phyloP scores from a whole-genome alignment of 176 grass and related monocot species.

The Poa pratensis region DNA sequence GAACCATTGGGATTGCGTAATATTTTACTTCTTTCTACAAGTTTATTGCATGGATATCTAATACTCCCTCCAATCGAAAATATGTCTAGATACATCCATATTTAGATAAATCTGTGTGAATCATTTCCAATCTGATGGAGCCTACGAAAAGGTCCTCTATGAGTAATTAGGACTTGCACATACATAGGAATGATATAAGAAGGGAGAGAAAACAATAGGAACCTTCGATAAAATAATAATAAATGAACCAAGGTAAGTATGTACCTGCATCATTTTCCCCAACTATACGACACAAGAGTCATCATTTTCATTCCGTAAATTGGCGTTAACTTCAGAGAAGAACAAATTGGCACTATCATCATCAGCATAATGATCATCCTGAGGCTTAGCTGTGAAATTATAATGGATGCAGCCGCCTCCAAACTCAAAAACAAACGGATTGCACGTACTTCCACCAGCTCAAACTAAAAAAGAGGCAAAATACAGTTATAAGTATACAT shows the following conservation, averaged over 20 bases:
- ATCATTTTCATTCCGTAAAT: constrained; percentile 3
- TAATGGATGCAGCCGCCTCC: constrained; percentile 4
- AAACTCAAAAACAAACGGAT: constrained; percentile 32
- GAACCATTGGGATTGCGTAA: too few species aligned
- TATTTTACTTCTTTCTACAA: too few species aligned
- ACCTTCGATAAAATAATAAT: not conserved
- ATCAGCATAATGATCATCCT: not conserved
- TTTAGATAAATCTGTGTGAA: too few species aligned
- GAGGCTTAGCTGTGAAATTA: constrained; percentile 32
- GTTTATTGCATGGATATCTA: not conserved
- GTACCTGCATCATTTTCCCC: constrained; percentile 29
- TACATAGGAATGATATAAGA: too few species aligned
- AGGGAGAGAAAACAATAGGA: too few species aligned
- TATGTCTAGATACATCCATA: too few species aligned
- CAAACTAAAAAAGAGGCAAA: not conserved
- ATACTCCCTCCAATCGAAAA: too few species aligned
- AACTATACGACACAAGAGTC: constrained; percentile 19
- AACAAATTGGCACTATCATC: not conserved
- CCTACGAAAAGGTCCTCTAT: not conserved
- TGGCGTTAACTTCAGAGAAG: constrained; percentile 26
- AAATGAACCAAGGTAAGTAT: not conserved
- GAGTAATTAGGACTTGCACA: too few species aligned
- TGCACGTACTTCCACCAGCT: constrained; percentile 14
- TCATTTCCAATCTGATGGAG: not conserved
- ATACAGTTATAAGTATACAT: not conserved